Base-by-base conservation (phyloP, 495 filamentous ascomycete genomes). In the Mycothermus thermophilus region DNA sequence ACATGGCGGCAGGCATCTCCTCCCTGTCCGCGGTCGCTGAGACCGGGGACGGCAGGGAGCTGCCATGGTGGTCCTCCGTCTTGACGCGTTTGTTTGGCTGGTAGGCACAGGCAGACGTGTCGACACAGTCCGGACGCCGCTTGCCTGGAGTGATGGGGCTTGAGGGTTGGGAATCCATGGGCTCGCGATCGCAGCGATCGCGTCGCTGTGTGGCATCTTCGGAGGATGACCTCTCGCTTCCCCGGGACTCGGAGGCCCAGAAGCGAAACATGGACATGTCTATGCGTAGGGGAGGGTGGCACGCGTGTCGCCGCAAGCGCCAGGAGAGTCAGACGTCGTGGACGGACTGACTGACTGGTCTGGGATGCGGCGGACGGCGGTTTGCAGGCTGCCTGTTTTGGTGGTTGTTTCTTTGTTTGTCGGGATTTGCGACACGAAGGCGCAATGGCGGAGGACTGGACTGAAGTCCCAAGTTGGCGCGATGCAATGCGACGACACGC, bases 181-280 rank as follows among this genome's bases (percentile, higher is more conserved):
- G 33, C 31, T n/a, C n/a, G n/a, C n/a, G n/a, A n/a, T n/a, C n/a
- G 37, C 38, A 29, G 16, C 27, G 8, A 40, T 19, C 11, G 34
- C 22, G 16, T 34, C 15, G 30, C 30, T 36, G 17, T 48, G 55
- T 37, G 43, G 29, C 8, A 38, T 19, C 14, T 31, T 24, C 12
- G 32, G 35, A 25, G 23, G 38, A 30, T 16, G 39, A 22, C 48
- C 42, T 29, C 21, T 64, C 57, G 49, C 54, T 58, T 62, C 55
- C 63, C 62, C 58, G 59, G 11, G 60, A 48, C 35, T 66, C 60
- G 43, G 60, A 59, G 43, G 50, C 49, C 64, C 64, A 68, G 47
- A 68, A 67, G 43, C 57, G 58, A 53, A 64, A 66, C 63, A 66
- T 66, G 47, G 53, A 47, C 47, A 46, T 41, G 32, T 17, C 38